These are phyloP conservation scores for Paracorniculantispora psalliotae DNA, from an alignment of 2,329 filamentous ascomycete genomes.

Conservation along the genomic window DNA sequence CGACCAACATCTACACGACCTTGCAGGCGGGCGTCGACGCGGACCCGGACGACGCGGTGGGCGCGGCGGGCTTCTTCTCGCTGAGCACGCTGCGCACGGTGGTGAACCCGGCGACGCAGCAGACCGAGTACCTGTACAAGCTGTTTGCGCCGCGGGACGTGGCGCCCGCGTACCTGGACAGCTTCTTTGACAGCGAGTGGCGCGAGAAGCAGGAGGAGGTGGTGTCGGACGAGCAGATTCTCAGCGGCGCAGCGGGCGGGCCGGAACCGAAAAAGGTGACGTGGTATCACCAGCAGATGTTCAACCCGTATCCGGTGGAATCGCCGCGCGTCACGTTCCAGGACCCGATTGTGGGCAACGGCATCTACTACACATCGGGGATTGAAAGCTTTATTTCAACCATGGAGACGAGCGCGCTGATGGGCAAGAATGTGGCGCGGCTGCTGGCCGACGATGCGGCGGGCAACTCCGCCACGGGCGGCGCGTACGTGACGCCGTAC, in stretches of 20 bases:
- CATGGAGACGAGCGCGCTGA: conserved; percentile 93
- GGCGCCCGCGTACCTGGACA: conserved; percentile 48
- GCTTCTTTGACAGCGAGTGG: conserved; percentile 45
- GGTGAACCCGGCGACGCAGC: conserved; percentile 52
- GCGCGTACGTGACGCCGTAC: conserved; percentile 9
- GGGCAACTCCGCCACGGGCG: conserved; percentile 19
- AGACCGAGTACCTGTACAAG: conserved; percentile 58
- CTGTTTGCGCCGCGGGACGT: conserved; percentile 56
- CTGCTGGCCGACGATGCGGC: conserved; percentile 60
- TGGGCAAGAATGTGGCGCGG: conserved; percentile 79
- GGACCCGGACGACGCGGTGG: conserved; percentile 54
- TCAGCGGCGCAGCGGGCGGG: conserved; percentile 32
- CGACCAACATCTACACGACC: conserved; percentile 78
- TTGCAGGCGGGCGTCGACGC: conserved; percentile 56
- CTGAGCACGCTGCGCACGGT: conserved; percentile 67
- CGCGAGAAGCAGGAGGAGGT: conserved; percentile 39
- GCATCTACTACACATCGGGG: conserved; percentile 65
- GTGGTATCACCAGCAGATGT: conserved; percentile 74
- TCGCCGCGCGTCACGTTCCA: conserved; percentile 86
- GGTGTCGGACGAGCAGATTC: conserved; percentile 27
- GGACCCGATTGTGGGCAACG: conserved; percentile 62
- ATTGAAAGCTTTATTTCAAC: conserved; percentile 95
- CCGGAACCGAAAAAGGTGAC: conserved; percentile 42
- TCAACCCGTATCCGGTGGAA: conserved; percentile 81
- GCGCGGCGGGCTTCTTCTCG: conserved; percentile 76